These are phyloP conservation scores for Lentinus brumalis DNA, from an alignment of 768 basidiomycete species.

Conservation along the genomic window DNA sequence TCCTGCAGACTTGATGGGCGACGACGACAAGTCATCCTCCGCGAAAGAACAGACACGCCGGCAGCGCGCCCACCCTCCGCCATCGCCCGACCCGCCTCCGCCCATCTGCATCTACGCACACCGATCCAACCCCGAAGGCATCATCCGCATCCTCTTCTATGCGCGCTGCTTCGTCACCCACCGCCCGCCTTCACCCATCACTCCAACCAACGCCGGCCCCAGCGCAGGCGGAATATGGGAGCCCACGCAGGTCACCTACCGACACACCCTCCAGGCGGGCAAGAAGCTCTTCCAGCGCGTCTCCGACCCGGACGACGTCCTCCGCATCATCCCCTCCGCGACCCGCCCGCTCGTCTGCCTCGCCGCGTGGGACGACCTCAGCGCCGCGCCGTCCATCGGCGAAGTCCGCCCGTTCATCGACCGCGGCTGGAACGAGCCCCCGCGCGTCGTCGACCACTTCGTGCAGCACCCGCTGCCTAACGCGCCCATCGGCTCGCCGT, in stretches of 20 bases:
- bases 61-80: not conserved
- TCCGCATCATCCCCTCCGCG: slow-evolving; percentile 13
- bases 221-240: no score
- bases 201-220: no score
- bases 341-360: slow-evolving; percentile 13
- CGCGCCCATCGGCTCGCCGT: slow-evolving; percentile 13
- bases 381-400: slow-evolving; percentile 16
- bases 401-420: slow-evolving; percentile 10
- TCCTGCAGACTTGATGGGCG: not conserved
- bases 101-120: slow-evolving; percentile 7
- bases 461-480: slow-evolving; percentile 2
- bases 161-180: not conserved
- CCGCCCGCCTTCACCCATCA: not conserved
- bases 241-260: not conserved
- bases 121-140: not conserved
- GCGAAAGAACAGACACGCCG: not conserved
- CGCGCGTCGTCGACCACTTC: not conserved
- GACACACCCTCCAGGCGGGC: not conserved
- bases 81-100: not conserved
- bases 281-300: not conserved
- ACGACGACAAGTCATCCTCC: no score
- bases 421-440: slow-evolving; percentile 1
- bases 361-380: slow-evolving; percentile 8
- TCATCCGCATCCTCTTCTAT: slow-evolving; percentile 13
- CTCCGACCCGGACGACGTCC: not conserved